Percentiles rank a stretch among this genome's conserved stretches.
Evolutionary conservation across 1,139 yeast species (phyloP).

Genomic region (Hyphopichia pseudoburtonii): DNA sequence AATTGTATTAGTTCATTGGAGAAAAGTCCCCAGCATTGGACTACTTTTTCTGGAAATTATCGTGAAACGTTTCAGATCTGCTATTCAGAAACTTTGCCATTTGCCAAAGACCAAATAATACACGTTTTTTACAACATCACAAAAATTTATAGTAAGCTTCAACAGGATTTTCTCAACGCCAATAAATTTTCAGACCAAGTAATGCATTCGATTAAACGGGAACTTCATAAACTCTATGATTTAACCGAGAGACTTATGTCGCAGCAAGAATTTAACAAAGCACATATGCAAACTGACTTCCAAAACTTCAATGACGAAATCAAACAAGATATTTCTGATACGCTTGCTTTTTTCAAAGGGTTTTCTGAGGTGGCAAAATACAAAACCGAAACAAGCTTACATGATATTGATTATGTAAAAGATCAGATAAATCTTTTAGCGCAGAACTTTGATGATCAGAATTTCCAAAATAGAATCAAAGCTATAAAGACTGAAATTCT

Average conservation of each 20-base stretch:
- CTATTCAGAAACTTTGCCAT: slow-evolving; percentile 50
- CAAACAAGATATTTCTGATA: background rate
- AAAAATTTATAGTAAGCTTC: slow-evolving; percentile 21
- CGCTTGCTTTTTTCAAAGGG: background rate
- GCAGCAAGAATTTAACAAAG: background rate
- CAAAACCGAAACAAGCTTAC: slow-evolving; percentile 2
- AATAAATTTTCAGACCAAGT: slow-evolving; percentile 11
- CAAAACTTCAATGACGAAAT: slow-evolving; percentile 7
- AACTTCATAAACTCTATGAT: slow-evolving; percentile 8
- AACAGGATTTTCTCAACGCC: slow-evolving; percentile 16
- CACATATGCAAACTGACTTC: background rate
- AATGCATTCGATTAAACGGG: slow-evolving; percentile 10
- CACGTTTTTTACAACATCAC: slow-evolving; percentile 50
- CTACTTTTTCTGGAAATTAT: slow-evolving; percentile 59
- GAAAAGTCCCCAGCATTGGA: slow-evolving; percentile 55
- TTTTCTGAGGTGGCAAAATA: too few relatives aligned
- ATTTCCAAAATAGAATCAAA: background rate
- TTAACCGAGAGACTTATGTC: background rate
- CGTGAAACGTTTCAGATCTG: slow-evolving; percentile 49
- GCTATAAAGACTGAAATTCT: background rate
- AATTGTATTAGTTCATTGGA: slow-evolving; percentile 43
- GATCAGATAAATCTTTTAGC: background rate
- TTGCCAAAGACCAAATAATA: slow-evolving; percentile 51
- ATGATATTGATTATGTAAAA: slow-evolving; percentile 4
- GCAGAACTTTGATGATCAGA: background rate